Evolutionary conservation across 345 rosid genomes (phyloP).

Genomic region (Clarkia xantiana): DNA sequence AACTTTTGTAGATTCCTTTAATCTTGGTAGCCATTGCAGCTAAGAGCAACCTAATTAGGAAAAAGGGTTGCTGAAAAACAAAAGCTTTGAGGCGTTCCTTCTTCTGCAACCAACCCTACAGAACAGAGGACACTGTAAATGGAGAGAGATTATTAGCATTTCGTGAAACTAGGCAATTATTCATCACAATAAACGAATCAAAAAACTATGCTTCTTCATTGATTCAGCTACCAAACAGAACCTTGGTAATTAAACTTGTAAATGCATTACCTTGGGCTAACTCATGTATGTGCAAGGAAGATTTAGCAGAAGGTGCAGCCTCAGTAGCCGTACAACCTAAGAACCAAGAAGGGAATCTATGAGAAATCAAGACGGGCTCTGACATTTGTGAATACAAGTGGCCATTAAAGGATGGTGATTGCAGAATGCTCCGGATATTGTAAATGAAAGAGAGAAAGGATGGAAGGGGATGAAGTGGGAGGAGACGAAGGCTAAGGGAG

Average conservation of each 20-base stretch:
- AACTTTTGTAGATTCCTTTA: constrained; percentile 73
- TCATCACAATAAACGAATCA: too few species aligned
- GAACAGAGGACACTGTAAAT: too few species aligned
- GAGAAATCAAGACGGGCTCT: not conserved
- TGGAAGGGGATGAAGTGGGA: constrained; percentile 5
- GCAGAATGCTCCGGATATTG: not conserved
- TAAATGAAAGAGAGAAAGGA: constrained; percentile 1
- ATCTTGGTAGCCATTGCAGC: constrained; percentile 49
- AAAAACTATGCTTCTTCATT: too few species aligned
- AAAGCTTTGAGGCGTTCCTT: not conserved
- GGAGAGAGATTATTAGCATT: too few species aligned
- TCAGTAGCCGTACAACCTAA: not conserved
- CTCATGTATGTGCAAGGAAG: too few species aligned
- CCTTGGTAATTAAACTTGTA: too few species aligned
- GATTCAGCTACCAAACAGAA: not conserved
- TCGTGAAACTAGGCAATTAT: too few species aligned
- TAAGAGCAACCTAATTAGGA: constrained; percentile 10
- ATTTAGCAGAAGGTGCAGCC: not conserved
- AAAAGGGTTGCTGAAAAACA: not conserved
- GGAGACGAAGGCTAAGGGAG: not conserved
- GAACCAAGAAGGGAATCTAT: not conserved
- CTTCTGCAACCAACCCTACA: not conserved
- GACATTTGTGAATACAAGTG: not conserved
- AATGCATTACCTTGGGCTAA: too few species aligned
- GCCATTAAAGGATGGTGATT: not conserved